These are phyloP conservation scores for Pleurotus eryngii DNA, from an alignment of 768 basidiomycete genomes.

Conservation along the genomic window DNA sequence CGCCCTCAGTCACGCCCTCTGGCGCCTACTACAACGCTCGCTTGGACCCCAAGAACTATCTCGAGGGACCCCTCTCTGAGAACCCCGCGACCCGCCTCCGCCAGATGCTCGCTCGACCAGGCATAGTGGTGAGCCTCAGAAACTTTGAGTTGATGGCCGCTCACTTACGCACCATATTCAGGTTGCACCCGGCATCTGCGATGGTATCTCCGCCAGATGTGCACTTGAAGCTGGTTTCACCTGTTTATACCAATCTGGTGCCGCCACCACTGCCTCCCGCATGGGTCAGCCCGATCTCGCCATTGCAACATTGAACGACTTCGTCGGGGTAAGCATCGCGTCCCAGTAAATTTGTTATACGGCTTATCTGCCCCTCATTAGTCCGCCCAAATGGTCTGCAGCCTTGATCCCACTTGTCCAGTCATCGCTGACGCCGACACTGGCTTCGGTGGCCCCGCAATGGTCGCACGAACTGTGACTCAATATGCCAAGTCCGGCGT, in stretches of 20 bases:
- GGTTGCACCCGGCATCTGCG: constrained; percentile 78
- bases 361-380: constrained; percentile 16
- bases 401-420: constrained; percentile 59
- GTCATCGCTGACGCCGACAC: constrained; percentile 83
- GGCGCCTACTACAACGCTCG: constrained; percentile 61
- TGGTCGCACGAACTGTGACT: constrained; percentile 72
- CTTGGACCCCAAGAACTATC: constrained; percentile 63
- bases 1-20: constrained; percentile 3
- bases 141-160: background rate
- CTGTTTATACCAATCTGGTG: constrained; percentile 78
- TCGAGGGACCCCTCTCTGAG: constrained; percentile 64
- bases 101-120: constrained; percentile 66
- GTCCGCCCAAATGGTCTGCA: constrained; percentile 70
- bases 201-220: constrained; percentile 77
- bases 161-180: constrained; percentile 18
- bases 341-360: background rate
- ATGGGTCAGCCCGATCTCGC: constrained; percentile 78
- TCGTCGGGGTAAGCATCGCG: constrained; percentile 45
- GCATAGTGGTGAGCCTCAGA: constrained; percentile 63
- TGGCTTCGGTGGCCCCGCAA: constrained; percentile 74
- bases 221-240: constrained; percentile 78
- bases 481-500: constrained; percentile 69
- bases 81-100: constrained; percentile 72
- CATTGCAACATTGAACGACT: constrained; percentile 76
- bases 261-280: constrained; percentile 77